Evolutionary conservation across 108 stramenopile genomes (phyloP).

Genomic region (Cylindrotheca closterium): DNA sequence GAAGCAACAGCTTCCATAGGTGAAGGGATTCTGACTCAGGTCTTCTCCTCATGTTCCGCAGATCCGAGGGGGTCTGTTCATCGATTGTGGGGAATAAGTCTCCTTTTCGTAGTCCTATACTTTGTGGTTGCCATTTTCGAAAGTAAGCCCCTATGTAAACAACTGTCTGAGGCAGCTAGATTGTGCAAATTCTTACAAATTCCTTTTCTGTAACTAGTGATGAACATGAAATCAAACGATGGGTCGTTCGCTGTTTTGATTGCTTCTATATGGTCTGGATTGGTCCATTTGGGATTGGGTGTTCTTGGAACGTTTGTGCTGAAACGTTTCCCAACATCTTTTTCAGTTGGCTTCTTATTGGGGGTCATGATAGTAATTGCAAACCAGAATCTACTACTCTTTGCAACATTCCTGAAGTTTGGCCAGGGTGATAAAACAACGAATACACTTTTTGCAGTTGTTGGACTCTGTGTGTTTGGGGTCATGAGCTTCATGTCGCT

Average conservation of each 20-base stretch:
- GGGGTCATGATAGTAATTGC: conserved; percentile 67
- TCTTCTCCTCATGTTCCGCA: conserved; percentile 56
- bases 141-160: conserved; percentile 58
- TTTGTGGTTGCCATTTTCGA: conserved; percentile 66
- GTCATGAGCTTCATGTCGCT: conserved; percentile 61
- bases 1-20: too few relatives aligned
- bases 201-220: conserved; percentile 29
- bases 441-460: conserved; percentile 65
- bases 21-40: conserved; percentile 15
- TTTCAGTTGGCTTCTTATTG: conserved; percentile 77
- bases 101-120: conserved; percentile 66
- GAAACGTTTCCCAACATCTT: conserved; percentile 82
- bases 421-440: conserved; percentile 46
- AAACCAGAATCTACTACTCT: conserved; percentile 80
- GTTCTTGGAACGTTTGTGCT: conserved; percentile 83
- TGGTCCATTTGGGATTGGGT: conserved; percentile 63
- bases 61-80: conserved; percentile 78
- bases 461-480: conserved; percentile 58
- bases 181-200: neutral
- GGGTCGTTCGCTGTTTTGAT: conserved; percentile 61
- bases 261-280: conserved; percentile 71
- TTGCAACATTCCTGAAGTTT: conserved; percentile 62
- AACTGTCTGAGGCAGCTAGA: too few relatives aligned
- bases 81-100: conserved; percentile 76
- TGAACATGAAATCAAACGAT: conserved; percentile 48